Evolutionary conservation across 768 basidiomycete genomes (phyloP).

Genomic region (Hericium rajendrae): DNA sequence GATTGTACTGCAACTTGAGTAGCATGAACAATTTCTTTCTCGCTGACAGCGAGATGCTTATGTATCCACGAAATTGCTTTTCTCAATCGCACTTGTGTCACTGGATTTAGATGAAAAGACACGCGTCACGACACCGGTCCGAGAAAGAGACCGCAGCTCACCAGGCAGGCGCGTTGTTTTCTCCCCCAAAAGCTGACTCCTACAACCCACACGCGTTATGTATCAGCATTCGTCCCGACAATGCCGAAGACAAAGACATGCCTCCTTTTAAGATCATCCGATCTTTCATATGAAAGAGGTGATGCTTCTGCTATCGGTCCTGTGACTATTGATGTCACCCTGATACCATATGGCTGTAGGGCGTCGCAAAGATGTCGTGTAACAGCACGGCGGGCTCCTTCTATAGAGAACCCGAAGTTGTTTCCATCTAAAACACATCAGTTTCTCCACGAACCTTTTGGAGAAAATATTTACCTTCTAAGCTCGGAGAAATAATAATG

Average conservation of each 20-base stretch:
- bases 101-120: not conserved
- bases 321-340: conserved; percentile 7
- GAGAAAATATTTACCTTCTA: conserved; percentile 4
- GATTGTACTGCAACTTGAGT: not conserved
- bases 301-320: not conserved
- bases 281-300: too few species aligned
- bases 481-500: conserved; percentile 18
- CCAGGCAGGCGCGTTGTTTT: too few species aligned
- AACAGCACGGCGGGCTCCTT: conserved; percentile 5
- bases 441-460: not conserved
- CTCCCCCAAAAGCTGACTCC: too few species aligned
- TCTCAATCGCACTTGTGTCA: not conserved
- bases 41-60: too few species aligned
- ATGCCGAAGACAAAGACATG: too few species aligned
- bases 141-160: too few species aligned
- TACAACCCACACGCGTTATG: too few species aligned
- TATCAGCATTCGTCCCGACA: too few species aligned
- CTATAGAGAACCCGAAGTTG: not conserved
- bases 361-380: conserved; percentile 11
- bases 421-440: not conserved
- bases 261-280: too few species aligned
- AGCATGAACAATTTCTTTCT: too few species aligned
- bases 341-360: conserved; percentile 13
- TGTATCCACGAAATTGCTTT: too few species aligned
- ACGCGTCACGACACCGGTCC: too few species aligned